Evolutionary conservation across 257 asterid genomes (phyloP).

Genomic region (Petunia secreta): DNA sequence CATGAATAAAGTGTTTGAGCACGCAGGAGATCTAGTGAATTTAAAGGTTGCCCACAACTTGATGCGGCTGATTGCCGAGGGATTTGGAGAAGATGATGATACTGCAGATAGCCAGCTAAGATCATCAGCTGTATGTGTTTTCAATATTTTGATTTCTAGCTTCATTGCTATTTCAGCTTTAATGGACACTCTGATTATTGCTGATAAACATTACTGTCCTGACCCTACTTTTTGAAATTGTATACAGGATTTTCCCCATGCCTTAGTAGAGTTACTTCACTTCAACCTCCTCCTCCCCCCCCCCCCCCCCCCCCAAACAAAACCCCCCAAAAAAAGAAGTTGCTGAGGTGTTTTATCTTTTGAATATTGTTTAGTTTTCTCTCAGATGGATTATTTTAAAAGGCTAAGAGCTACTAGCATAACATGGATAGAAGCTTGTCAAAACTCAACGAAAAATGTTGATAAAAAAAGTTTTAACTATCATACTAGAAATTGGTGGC

Average conservation of each 20-base stretch:
- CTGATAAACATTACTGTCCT: not conserved
- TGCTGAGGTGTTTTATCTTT: not conserved
- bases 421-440: slow-evolving; percentile 16
- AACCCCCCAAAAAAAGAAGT: too few relatives aligned
- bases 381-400: not conserved
- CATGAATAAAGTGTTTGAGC: slow-evolving; percentile 98
- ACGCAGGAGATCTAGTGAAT: slow-evolving; percentile 94
- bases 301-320: too few relatives aligned
- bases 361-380: not conserved
- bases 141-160: slow-evolving; percentile 32
- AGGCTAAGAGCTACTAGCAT: slow-evolving; percentile 5
- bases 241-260: not conserved
- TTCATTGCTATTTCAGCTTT: not conserved
- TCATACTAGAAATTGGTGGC: not conserved
- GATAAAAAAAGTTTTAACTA: not conserved
- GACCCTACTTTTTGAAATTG: slow-evolving; percentile 5
- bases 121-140: slow-evolving; percentile 91
- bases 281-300: too few relatives aligned
- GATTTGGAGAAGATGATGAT: slow-evolving; percentile 91
- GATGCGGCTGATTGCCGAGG: slow-evolving; percentile 96
- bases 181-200: not conserved
- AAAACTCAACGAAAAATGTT: not conserved
- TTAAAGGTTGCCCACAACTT: slow-evolving; percentile 91
- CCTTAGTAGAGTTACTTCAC: not conserved
- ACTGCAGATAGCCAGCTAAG: slow-evolving; percentile 88